Evolutionary conservation across 2,329 filamentous ascomycete species (phyloP).

Genomic region (Xylaria sp.): DNA sequence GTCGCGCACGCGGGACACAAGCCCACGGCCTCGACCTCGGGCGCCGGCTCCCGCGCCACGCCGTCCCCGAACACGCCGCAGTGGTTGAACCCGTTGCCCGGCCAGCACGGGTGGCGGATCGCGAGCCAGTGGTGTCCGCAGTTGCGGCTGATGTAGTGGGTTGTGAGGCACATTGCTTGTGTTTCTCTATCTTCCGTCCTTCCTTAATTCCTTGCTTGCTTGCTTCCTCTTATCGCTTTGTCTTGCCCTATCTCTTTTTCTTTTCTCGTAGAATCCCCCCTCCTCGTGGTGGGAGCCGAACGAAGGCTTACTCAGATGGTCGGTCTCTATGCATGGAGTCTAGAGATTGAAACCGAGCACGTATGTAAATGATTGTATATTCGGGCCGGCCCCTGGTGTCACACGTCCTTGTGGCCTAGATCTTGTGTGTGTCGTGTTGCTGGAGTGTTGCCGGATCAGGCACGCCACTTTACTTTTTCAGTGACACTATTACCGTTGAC

Average conservation of each 20-base stretch:
- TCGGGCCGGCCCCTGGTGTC: neutral
- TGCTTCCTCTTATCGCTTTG: neutral
- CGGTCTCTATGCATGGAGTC: no score
- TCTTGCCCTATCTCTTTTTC: neutral
- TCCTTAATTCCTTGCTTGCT: no score
- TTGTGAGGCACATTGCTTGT: conserved; percentile 59
- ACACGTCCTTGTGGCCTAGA: neutral
- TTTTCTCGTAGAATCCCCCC: neutral
- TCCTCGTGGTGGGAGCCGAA: neutral
- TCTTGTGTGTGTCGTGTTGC: neutral
- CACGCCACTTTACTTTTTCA: neutral
- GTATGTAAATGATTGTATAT: neutral
- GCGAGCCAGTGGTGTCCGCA: conserved; percentile 66
- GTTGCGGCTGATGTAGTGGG: conserved; percentile 59
- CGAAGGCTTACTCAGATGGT: neutral
- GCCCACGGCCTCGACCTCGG: conserved; percentile 48
- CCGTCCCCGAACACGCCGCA: conserved; percentile 59
- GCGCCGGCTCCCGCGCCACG: conserved; percentile 51
- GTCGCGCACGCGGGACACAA: conserved; percentile 53
- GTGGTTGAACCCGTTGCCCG: conserved; percentile 61
- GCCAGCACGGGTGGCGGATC: conserved; percentile 59
- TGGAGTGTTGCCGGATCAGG: neutral
- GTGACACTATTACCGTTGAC: neutral
- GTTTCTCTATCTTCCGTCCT: neutral
- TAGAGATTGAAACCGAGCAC: neutral